phyloP scores from a whole-genome alignment of 2,329 filamentous ascomycete genomes.

The Eurotiales sp. region DNA sequence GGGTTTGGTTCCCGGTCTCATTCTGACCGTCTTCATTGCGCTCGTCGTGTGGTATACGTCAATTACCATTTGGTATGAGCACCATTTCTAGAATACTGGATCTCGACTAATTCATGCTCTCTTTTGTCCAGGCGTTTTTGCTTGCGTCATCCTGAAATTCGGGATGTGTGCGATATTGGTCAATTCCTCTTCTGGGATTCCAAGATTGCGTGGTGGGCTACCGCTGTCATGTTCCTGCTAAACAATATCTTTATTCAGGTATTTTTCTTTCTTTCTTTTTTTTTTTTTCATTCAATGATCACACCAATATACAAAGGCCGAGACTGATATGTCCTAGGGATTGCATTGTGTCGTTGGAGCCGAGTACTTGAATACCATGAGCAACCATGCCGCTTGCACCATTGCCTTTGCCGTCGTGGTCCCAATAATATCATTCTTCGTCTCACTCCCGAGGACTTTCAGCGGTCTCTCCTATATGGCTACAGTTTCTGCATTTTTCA shows the following conservation, averaged over 20 bases:
- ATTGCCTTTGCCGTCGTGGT: constrained; percentile 74
- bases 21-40: constrained; percentile 76
- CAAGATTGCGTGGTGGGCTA: constrained; percentile 64
- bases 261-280: constrained; percentile 9
- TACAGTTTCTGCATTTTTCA: constrained; percentile 77
- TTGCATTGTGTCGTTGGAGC: constrained; percentile 81
- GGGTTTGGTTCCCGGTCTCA: constrained; percentile 80
- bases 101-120: neutral
- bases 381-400: constrained; percentile 67
- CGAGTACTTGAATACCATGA: constrained; percentile 88
- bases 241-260: constrained; percentile 92
- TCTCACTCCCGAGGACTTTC: constrained; percentile 83
- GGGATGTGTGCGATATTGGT: constrained; percentile 93
- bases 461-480: constrained; percentile 73
- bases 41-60: constrained; percentile 79
- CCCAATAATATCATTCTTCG: constrained; percentile 70
- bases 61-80: constrained; percentile 58
- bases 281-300: too few relatives aligned
- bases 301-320: too few relatives aligned
- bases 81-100: too few relatives aligned
- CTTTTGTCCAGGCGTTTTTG: constrained; percentile 72
- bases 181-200: constrained; percentile 90
- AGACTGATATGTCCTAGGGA: too few relatives aligned
- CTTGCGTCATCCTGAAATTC: constrained; percentile 81
- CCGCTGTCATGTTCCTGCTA: constrained; percentile 81